Evolutionary conservation across 2,329 filamentous ascomycete species (phyloP).

Genomic region (Colletotrichum sp.): DNA sequence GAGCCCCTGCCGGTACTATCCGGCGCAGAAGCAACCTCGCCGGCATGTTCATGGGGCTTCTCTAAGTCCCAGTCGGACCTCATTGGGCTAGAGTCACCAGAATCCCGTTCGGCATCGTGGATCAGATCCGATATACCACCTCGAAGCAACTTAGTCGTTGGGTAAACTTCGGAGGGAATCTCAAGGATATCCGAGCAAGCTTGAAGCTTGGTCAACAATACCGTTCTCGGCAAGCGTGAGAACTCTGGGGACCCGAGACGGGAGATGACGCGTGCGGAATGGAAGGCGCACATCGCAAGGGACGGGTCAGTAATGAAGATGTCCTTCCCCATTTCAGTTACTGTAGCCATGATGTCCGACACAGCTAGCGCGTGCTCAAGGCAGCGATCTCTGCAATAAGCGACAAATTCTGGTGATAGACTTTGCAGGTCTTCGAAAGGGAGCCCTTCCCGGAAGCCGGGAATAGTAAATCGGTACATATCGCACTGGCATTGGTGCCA

Average conservation of each 20-base stretch:
- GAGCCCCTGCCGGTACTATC: neutral
- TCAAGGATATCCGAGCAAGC: constrained; percentile 6
- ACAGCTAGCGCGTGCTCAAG: constrained; percentile 15
- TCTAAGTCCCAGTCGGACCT: constrained; percentile 9
- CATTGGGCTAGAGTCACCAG: neutral
- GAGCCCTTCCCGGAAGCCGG: constrained; percentile 11
- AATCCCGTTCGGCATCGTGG: constrained; percentile 2
- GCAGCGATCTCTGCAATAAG: constrained; percentile 1
- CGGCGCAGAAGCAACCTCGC: neutral
- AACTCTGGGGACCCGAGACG: constrained; percentile 2
- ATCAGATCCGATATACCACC: constrained; percentile 10
- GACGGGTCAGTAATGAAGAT: constrained; percentile 15
- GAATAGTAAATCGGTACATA: constrained; percentile 27
- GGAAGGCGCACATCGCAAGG: constrained; percentile 15
- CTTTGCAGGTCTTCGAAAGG: neutral
- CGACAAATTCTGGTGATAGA: neutral
- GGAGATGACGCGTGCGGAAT: constrained; percentile 13
- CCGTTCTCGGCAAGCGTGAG: neutral
- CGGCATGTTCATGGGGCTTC: neutral
- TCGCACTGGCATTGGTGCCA: constrained; percentile 30
- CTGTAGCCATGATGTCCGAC: neutral
- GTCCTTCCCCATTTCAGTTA: neutral
- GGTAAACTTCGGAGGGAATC: constrained; percentile 2
- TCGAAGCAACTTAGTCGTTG: constrained; percentile 1
- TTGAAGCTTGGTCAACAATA: neutral